Evolutionary conservation across 2,329 filamentous ascomycete species (phyloP).

Genomic region (Aureobasidium sp.): DNA sequence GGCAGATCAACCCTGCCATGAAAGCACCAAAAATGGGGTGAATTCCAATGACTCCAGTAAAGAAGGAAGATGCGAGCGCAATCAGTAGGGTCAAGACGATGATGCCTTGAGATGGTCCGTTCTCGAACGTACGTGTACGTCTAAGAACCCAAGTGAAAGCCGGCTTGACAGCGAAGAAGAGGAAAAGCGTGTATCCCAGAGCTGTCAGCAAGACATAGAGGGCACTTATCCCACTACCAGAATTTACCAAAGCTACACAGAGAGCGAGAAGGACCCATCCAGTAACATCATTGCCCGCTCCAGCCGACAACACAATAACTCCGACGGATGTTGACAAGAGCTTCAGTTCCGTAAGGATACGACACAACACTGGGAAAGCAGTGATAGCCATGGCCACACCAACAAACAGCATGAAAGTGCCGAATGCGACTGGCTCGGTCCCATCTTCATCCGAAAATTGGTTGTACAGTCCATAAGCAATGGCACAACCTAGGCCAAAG

Average conservation of each 20-base stretch:
- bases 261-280: conserved; percentile 90
- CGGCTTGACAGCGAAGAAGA: conserved; percentile 65
- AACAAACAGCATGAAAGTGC: conserved; percentile 67
- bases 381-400: conserved; percentile 92
- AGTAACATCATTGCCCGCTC: conserved; percentile 85
- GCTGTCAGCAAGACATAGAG: conserved; percentile 75
- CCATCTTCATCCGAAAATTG: conserved; percentile 55
- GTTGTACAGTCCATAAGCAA: conserved; percentile 73
- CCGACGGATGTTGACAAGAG: conserved; percentile 75
- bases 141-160: conserved; percentile 65
- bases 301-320: conserved; percentile 80
- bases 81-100: conserved; percentile 76
- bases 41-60: conserved; percentile 82
- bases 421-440: conserved; percentile 51
- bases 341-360: conserved; percentile 86
- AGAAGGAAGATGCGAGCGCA: conserved; percentile 71
- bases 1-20: conserved; percentile 79
- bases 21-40: conserved; percentile 95
- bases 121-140: conserved; percentile 68
- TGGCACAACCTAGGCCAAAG: conserved; percentile 71
- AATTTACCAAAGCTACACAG: conserved; percentile 88
- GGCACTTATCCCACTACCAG: conserved; percentile 70
- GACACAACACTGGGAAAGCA: conserved; percentile 80
- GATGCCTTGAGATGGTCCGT: conserved; percentile 78
- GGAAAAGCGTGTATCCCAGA: conserved; percentile 66